Conservation (phyloP, 73 alveolate species). For the Symbiodinium natans region DNA sequence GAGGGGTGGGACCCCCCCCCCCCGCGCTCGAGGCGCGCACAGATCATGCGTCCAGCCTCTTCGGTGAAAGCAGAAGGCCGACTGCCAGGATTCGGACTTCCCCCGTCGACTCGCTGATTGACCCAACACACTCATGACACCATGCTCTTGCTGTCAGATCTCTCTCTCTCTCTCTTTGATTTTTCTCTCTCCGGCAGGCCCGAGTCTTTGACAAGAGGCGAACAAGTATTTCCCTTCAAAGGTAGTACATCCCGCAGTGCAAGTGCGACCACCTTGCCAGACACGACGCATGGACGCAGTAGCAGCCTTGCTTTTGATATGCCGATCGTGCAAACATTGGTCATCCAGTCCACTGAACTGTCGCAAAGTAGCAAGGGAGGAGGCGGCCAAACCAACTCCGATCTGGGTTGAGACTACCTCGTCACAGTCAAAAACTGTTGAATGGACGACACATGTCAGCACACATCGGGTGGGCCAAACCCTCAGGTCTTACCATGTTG, state of each 20-base stretch:
- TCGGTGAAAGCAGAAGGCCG: too few species aligned
- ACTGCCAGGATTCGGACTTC: too few species aligned
- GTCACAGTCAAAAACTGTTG: neutral
- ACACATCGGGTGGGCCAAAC: too few species aligned
- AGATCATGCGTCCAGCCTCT: too few species aligned
- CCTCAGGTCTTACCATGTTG: too few species aligned
- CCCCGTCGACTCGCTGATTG: too few species aligned
- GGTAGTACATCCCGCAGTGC: slow-evolving; percentile 14
- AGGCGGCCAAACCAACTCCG: slow-evolving; percentile 21
- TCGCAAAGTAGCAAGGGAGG: neutral
- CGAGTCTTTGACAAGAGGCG: neutral
- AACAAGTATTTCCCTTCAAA: neutral
- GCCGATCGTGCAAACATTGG: neutral
- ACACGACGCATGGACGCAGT: neutral
- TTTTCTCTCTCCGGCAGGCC: too few species aligned
- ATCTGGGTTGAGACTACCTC: slow-evolving; percentile 10
- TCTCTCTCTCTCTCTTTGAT: neutral
- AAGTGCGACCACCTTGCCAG: neutral
- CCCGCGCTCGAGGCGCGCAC: too few species aligned
- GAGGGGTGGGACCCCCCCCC: too few species aligned
- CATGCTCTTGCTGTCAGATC: neutral
- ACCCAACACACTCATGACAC: too few species aligned
- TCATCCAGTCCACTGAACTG: too few species aligned
- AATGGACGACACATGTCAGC: too few species aligned
- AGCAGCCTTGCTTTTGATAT: neutral